Evolutionary conservation across 2,329 filamentous ascomycete species (phyloP).

Genomic region (Trichoderma sp.): DNA sequence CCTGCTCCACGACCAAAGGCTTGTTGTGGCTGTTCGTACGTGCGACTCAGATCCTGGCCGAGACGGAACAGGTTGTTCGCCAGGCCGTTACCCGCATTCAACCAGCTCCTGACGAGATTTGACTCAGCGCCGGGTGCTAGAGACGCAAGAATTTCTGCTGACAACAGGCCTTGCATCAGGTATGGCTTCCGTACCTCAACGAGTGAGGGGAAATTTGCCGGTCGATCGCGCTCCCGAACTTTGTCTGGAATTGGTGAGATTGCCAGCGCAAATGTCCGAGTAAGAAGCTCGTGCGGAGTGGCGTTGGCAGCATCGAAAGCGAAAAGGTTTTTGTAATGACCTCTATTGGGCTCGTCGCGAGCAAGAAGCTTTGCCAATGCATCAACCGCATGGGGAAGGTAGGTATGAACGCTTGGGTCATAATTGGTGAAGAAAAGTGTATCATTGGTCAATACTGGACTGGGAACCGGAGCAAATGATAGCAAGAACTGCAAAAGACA

Average conservation of each 20-base stretch:
- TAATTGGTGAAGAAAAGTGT: constrained; percentile 76
- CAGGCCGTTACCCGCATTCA: constrained; percentile 80
- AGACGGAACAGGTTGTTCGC: constrained; percentile 75
- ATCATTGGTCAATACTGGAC: constrained; percentile 56
- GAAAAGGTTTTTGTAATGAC: constrained; percentile 80
- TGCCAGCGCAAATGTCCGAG: constrained; percentile 80
- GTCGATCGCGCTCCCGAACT: constrained; percentile 49
- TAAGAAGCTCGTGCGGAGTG: constrained; percentile 75
- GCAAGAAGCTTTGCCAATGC: constrained; percentile 88
- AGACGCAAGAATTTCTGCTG: constrained; percentile 81
- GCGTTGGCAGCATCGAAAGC: constrained; percentile 63
- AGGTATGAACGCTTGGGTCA: constrained; percentile 77
- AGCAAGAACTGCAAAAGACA: constrained; percentile 86
- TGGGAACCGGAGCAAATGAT: constrained; percentile 80
- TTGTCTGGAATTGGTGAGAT: constrained; percentile 80
- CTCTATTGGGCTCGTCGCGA: constrained; percentile 87
- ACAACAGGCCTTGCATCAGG: constrained; percentile 87
- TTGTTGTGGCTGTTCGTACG: constrained; percentile 54
- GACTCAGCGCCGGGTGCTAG: constrained; percentile 70
- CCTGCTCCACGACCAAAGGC: constrained; percentile 31
- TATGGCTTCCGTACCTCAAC: constrained; percentile 84
- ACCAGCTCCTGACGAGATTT: constrained; percentile 73
- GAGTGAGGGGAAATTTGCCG: constrained; percentile 60
- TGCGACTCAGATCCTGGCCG: constrained; percentile 67
- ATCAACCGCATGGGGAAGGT: constrained; percentile 86